These are phyloP conservation scores for Boletus edulis DNA, from an alignment of 768 basidiomycete species.

Conservation along the genomic window DNA sequence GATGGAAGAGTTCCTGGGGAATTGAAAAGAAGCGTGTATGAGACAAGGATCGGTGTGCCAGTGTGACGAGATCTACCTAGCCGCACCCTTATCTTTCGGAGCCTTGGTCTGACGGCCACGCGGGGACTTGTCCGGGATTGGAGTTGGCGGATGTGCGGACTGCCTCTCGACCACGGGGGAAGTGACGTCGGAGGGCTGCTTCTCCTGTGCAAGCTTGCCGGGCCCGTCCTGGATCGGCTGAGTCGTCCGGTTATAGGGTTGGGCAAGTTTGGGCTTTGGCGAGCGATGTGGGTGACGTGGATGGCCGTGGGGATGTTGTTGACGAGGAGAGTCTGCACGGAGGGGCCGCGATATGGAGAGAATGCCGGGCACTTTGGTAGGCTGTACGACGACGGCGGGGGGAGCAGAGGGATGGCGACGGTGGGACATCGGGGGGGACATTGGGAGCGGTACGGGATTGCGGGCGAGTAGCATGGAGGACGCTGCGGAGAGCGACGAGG, in stretches of 20 bases:
- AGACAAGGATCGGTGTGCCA: not conserved
- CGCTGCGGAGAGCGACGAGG: slow-evolving; percentile 11
- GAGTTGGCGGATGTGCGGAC: slow-evolving; percentile 15
- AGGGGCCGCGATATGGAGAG: slow-evolving; percentile 64
- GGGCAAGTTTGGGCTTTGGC: slow-evolving; percentile 35
- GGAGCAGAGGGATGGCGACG: slow-evolving; percentile 70
- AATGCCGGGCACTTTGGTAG: slow-evolving; percentile 71
- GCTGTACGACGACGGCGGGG: slow-evolving; percentile 63
- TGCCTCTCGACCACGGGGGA: slow-evolving; percentile 31
- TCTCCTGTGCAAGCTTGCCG: slow-evolving; percentile 32
- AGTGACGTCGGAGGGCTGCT: slow-evolving; percentile 27
- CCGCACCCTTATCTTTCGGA: slow-evolving; percentile 41
- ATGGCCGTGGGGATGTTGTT: slow-evolving; percentile 35
- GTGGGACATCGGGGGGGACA: slow-evolving; percentile 40
- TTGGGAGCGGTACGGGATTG: slow-evolving; percentile 33
- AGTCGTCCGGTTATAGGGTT: slow-evolving; percentile 18
- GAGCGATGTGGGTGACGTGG: slow-evolving; percentile 34
- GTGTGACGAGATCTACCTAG: slow-evolving; percentile 36
- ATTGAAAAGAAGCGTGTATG: slow-evolving; percentile 2
- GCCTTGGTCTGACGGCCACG: slow-evolving; percentile 38
- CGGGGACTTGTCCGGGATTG: slow-evolving; percentile 26
- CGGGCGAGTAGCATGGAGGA: slow-evolving; percentile 42
- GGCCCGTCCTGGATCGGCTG: slow-evolving; percentile 27
- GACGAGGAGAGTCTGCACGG: slow-evolving; percentile 33
- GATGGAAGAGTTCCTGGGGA: slow-evolving; percentile 44